Percentiles rank a stretch among this genome's conserved stretches.
Evolutionary conservation across 164 flowering plant species (phyloP).

Genomic region (Santalum album): DNA sequence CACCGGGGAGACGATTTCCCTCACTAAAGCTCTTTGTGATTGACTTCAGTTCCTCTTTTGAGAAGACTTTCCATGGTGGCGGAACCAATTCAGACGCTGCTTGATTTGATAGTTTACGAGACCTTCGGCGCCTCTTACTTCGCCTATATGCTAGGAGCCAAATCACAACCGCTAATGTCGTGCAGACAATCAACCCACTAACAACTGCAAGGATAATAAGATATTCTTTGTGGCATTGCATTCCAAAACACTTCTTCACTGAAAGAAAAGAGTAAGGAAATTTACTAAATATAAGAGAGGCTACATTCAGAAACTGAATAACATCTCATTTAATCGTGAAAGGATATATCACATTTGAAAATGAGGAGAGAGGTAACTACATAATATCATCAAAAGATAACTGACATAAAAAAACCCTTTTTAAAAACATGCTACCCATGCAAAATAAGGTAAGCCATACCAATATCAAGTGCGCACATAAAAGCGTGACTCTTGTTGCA

Average conservation of each 20-base stretch:
- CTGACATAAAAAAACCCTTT: too few species aligned
- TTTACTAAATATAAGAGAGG: too few species aligned
- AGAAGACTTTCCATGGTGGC: constrained; percentile 78
- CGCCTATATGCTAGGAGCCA: constrained; percentile 78
- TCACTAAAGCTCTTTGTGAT: constrained; percentile 92
- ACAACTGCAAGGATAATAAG: constrained; percentile 71
- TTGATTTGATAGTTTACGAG: constrained; percentile 56
- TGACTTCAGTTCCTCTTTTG: constrained; percentile 67
- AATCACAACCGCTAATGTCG: constrained; percentile 57
- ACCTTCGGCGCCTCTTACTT: constrained; percentile 56
- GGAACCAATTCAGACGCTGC: constrained; percentile 67
- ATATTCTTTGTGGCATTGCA: constrained; percentile 76
- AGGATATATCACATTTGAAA: too few species aligned
- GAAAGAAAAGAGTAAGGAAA: constrained; percentile 9
- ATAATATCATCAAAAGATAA: too few species aligned
- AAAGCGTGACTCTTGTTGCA: constrained; percentile 55
- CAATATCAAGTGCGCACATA: constrained; percentile 57
- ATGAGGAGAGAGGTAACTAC: too few species aligned
- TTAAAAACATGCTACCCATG: background rate
- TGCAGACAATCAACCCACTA: constrained; percentile 73
- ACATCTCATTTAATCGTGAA: too few species aligned
- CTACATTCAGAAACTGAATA: too few species aligned
- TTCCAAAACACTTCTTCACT: constrained; percentile 55
- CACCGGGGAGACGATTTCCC: constrained; percentile 86
- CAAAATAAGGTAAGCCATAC: constrained; percentile 21